Evolutionary conservation across 768 basidiomycete genomes (phyloP), one percentile per base, ranked within the genome.

Genomic region (Asterophora lycoperdoides): DNA sequence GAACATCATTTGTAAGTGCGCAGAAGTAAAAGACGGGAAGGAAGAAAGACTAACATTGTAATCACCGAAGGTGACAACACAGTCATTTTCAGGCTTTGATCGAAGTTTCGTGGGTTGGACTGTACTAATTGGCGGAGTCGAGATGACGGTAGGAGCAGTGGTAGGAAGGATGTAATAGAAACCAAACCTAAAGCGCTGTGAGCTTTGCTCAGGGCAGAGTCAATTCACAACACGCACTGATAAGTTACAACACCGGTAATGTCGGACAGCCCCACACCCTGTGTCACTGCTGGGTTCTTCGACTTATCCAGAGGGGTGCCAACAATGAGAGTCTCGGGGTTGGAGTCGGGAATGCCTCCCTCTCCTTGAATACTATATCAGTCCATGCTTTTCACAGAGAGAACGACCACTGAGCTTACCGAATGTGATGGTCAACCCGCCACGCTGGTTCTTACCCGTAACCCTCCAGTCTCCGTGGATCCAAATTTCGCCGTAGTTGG

Each of bases 81-180:
- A 81, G 4, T 61, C 48, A 47, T 77, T 68, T 0, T 53, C 56
- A 20, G 51, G 54, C 3, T 60, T 58, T 1, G 68, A 68, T 8
- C 55, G 54, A 18, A 81, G 60, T 4, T 64, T 70, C 5, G 78
- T 72, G 1, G 79, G 68, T n/a, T 65, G 60, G 2, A 71, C 61
- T 1, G 49, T 54, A n/a, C n/a, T n/a, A 9, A 6, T 6, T 6
- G 58, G 58, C 1, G 76, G 75, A 3, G 46, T 59, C 1, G 74
- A 68, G 10, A 76, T 58, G 29, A 83, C 59, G 9, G 62, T 61
- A 0, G 81, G 78, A 0, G 79, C 78, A 0, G 80, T 81, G 3
- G 77, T 61, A 7, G 83, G 83, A 26, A 81, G 67, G 36, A 84
- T 67, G 51, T 76, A 77, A 66, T 74, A 83, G 62, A 72, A 79